These are phyloP conservation scores for Melaleuca quinquenervia DNA, from an alignment of 345 rosid genomes.

Conservation along the genomic window DNA sequence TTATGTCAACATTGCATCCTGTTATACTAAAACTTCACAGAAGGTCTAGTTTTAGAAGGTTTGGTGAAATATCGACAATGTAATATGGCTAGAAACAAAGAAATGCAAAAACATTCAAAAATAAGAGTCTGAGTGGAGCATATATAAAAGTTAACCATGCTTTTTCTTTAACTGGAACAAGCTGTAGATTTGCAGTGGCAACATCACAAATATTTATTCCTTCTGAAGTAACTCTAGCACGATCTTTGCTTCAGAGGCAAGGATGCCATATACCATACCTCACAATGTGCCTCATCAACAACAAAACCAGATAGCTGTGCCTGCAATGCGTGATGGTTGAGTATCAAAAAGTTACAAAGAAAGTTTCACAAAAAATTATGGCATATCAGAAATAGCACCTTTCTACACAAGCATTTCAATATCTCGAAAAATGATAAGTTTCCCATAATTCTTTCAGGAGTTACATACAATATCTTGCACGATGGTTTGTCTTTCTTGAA, in stretches of 20 bases:
- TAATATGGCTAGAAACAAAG: not conserved
- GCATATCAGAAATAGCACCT: slow-evolving; percentile 28
- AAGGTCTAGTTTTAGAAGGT: not conserved
- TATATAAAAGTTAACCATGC: not conserved
- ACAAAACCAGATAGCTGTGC: slow-evolving; percentile 75
- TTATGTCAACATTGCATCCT: too few species aligned
- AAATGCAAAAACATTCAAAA: not conserved
- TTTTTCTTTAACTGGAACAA: not conserved
- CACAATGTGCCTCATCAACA: slow-evolving; percentile 92
- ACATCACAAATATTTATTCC: not conserved
- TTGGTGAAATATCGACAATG: not conserved
- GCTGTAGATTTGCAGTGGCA: not conserved
- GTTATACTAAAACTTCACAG: too few species aligned
- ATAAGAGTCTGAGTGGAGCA: not conserved
- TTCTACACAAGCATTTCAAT: slow-evolving; percentile 46
- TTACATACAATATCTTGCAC: slow-evolving; percentile 85
- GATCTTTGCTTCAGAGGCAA: not conserved
- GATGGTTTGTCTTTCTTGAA: slow-evolving; percentile 67
- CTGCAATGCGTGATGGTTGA: slow-evolving; percentile 10
- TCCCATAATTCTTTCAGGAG: slow-evolving; percentile 86
- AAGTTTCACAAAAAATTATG: not conserved
- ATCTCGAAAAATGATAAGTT: slow-evolving; percentile 52
- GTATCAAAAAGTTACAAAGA: not conserved
- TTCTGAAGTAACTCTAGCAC: not conserved
- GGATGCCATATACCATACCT: slow-evolving; percentile 31